phyloP scores from a whole-genome alignment of 345 rosid species.

The Tarenaya hassleriana region DNA sequence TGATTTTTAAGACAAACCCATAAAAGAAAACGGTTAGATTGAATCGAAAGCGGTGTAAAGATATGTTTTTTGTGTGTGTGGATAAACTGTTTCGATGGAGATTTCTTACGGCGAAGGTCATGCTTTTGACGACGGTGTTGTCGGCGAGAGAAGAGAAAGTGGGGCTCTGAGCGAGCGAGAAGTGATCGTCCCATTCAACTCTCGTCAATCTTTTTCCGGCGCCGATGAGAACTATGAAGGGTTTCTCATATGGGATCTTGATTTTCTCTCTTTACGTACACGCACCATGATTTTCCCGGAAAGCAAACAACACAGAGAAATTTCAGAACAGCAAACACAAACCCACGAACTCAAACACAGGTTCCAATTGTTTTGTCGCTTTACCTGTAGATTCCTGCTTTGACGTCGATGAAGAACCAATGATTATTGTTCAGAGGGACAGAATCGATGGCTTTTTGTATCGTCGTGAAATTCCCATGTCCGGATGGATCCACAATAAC shows the following conservation, averaged over 20 bases:
- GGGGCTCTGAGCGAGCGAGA: constrained; percentile 37
- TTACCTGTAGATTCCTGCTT: constrained; percentile 51
- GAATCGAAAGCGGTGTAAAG: background rate
- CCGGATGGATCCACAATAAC: constrained; percentile 44
- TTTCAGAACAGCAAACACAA: background rate
- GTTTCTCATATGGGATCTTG: constrained; percentile 57
- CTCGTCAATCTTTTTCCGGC: constrained; percentile 41
- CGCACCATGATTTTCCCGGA: background rate
- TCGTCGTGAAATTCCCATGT: constrained; percentile 40
- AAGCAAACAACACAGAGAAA: background rate
- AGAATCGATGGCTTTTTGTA: constrained; percentile 56
- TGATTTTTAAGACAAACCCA: constrained; percentile 9
- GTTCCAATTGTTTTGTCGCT: too few relatives aligned
- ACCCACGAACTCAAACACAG: too few relatives aligned
- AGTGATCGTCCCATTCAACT: constrained; percentile 64
- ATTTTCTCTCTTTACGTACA: constrained; percentile 55
- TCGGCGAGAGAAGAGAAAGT: constrained; percentile 64
- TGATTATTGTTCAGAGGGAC: constrained; percentile 39
- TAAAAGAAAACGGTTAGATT: background rate
- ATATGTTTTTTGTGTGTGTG: background rate
- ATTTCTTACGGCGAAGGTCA: constrained; percentile 27
- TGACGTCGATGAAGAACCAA: constrained; percentile 51
- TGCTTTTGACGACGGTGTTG: constrained; percentile 45
- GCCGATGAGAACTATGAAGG: constrained; percentile 54
- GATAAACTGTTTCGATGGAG: background rate